These are phyloP conservation scores for Phytophthora boehmeriae DNA, from an alignment of 352 stramenopile species.

Conservation along the genomic window DNA sequence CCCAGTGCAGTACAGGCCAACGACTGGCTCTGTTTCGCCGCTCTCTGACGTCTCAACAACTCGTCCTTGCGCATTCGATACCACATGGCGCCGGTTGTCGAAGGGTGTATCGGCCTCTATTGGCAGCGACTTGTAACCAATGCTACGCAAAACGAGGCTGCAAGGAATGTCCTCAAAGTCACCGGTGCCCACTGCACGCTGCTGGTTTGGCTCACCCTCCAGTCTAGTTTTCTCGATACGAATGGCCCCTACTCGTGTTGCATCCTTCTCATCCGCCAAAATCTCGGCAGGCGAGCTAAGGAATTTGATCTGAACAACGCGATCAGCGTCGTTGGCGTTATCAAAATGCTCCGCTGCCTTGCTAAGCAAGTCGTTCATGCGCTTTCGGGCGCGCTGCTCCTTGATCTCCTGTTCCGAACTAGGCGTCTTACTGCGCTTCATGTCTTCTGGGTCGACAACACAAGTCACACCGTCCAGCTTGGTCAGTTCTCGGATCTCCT, in stretches of 20 bases:
- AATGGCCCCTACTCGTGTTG: conserved; percentile 63
- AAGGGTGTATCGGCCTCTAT: conserved; percentile 79
- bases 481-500: conserved; percentile 93
- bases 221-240: conserved; percentile 90
- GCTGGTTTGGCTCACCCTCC: conserved; percentile 80
- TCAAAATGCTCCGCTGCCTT: conserved; percentile 57
- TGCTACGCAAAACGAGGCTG: conserved; percentile 80
- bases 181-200: conserved; percentile 87
- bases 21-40: conserved; percentile 41
- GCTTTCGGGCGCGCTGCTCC: conserved; percentile 80
- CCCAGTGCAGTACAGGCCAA: conserved; percentile 95
- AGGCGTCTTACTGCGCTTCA: conserved; percentile 86
- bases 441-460: conserved; percentile 87
- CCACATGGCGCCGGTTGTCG: conserved; percentile 67
- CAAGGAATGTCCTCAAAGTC: conserved; percentile 87
- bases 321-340: conserved; percentile 27
- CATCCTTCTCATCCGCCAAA: conserved; percentile 51
- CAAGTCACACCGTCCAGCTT: conserved; percentile 82
- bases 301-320: conserved; percentile 90
- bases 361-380: conserved; percentile 82
- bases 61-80: conserved; percentile 67
- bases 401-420: conserved; percentile 90
- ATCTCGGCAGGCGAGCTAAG: conserved; percentile 88
- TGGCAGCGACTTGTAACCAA: conserved; percentile 92
- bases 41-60: conserved; percentile 52